phyloP scores from a whole-genome alignment of 352 stramenopile genomes.

The Phytophthora pinifolia region DNA sequence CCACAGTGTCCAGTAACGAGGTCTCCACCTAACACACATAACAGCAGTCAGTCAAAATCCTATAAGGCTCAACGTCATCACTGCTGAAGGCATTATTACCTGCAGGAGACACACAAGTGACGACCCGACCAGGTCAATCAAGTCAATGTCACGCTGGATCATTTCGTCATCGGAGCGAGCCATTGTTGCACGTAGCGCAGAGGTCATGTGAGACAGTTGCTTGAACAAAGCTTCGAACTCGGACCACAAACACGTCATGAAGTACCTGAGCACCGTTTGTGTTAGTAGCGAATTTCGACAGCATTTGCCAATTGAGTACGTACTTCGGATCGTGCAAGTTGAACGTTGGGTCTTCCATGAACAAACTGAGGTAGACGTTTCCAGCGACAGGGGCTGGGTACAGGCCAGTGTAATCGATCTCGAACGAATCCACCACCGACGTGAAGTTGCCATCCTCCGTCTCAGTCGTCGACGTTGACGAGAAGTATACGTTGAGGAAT shows the following conservation, averaged over 20 bases:
- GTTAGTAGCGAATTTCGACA: neutral
- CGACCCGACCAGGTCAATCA: slow-evolving; percentile 76
- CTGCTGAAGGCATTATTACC: slow-evolving; percentile 34
- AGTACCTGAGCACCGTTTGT: slow-evolving; percentile 43
- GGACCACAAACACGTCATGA: slow-evolving; percentile 75
- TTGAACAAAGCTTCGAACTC: slow-evolving; percentile 77
- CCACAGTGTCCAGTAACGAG: slow-evolving; percentile 53
- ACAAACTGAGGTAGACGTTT: slow-evolving; percentile 92
- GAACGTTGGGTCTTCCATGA: slow-evolving; percentile 93
- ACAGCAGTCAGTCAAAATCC: neutral
- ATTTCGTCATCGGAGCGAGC: slow-evolving; percentile 65
- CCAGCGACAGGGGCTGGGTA: slow-evolving; percentile 77
- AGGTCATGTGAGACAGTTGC: slow-evolving; percentile 68
- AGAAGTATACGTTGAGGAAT: slow-evolving; percentile 83
- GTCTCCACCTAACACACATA: slow-evolving; percentile 54
- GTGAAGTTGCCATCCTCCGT: slow-evolving; percentile 38
- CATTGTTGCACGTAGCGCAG: slow-evolving; percentile 59
- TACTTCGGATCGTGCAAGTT: slow-evolving; percentile 91
- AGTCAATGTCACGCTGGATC: slow-evolving; percentile 60
- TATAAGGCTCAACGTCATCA: neutral
- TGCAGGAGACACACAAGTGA: slow-evolving; percentile 75
- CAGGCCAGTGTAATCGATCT: slow-evolving; percentile 72
- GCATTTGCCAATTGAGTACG: slow-evolving; percentile 14
- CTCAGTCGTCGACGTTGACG: slow-evolving; percentile 46
- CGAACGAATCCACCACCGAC: slow-evolving; percentile 53